Conservation (phyloP, 1,139 yeast species). For the Arxiozyma heterogenica region DNA sequence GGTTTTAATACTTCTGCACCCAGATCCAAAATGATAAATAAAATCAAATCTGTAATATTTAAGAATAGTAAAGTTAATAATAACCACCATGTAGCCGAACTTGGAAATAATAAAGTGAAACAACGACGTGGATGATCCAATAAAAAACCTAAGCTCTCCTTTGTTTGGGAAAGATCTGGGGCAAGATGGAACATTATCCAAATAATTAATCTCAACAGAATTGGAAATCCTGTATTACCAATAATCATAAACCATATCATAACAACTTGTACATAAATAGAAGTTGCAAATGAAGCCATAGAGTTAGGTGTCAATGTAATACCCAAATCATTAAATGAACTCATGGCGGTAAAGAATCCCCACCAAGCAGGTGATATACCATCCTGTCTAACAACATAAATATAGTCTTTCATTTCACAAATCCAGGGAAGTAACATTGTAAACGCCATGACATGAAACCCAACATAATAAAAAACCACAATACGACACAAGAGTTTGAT, state of each 20-base stretch:
- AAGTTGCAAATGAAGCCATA: constrained; percentile 53
- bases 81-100: constrained; percentile 94
- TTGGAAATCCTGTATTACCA: constrained; percentile 93
- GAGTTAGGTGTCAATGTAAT: constrained; percentile 72
- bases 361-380: constrained; percentile 82
- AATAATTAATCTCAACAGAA: constrained; percentile 64
- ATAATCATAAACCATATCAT: constrained; percentile 64
- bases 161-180: constrained; percentile 52
- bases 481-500: constrained; percentile 65
- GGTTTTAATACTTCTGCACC: constrained; percentile 39
- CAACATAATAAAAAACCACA: constrained; percentile 58
- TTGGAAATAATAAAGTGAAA: constrained; percentile 83
- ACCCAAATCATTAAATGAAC: constrained; percentile 80
- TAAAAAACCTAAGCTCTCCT: constrained; percentile 76
- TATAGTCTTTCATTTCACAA: constrained; percentile 35
- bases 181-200: constrained; percentile 69
- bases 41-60: constrained; percentile 67
- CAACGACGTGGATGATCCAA: constrained; percentile 96
- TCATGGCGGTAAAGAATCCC: constrained; percentile 75
- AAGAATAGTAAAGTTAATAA: constrained; percentile 60
- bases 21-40: constrained; percentile 72
- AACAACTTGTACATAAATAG: constrained; percentile 56
- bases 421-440: constrained; percentile 62
- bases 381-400: constrained; percentile 36
- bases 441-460: constrained; percentile 58